A percentile compares a stretch with the other conserved stretches of the same genome.
These are phyloP conservation scores for Cyclotella atomus DNA, from an alignment of 108 stramenopile genomes.

Conservation along the genomic window DNA sequence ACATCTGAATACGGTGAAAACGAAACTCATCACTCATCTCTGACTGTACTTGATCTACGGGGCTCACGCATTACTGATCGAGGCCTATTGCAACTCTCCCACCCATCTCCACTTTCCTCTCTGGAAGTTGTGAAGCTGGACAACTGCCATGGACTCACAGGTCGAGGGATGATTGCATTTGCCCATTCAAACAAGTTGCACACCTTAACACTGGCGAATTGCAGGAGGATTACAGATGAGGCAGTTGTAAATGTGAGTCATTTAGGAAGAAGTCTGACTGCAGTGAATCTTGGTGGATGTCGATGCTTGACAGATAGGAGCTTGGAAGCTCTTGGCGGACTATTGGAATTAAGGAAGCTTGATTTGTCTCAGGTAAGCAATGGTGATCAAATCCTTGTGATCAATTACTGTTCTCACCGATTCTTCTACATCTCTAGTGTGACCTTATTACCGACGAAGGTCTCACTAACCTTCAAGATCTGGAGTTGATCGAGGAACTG, in stretches of 20 bases:
- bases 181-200: constrained; percentile 61
- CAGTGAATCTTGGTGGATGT: constrained; percentile 77
- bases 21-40: constrained; percentile 6
- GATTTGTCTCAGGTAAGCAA: constrained; percentile 66
- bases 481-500: constrained; percentile 70
- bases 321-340: constrained; percentile 53
- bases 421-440: constrained; percentile 34
- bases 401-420: no score
- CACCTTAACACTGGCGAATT: constrained; percentile 76
- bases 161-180: constrained; percentile 69
- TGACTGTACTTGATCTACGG: constrained; percentile 75
- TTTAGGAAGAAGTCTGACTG: constrained; percentile 51
- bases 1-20: neutral
- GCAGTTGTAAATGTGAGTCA: constrained; percentile 81
- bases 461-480: constrained; percentile 54
- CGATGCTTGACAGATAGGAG: constrained; percentile 82
- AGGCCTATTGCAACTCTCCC: constrained; percentile 69
- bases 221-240: constrained; percentile 80
- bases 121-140: constrained; percentile 75
- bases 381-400: neutral
- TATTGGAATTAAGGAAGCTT: constrained; percentile 58
- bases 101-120: constrained; percentile 42
- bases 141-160: constrained; percentile 77
- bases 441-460: constrained; percentile 83
- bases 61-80: constrained; percentile 78